Evolutionary conservation across 805 yeast genomes (phyloP).

Genomic region (Metschnikowia hibisci): DNA sequence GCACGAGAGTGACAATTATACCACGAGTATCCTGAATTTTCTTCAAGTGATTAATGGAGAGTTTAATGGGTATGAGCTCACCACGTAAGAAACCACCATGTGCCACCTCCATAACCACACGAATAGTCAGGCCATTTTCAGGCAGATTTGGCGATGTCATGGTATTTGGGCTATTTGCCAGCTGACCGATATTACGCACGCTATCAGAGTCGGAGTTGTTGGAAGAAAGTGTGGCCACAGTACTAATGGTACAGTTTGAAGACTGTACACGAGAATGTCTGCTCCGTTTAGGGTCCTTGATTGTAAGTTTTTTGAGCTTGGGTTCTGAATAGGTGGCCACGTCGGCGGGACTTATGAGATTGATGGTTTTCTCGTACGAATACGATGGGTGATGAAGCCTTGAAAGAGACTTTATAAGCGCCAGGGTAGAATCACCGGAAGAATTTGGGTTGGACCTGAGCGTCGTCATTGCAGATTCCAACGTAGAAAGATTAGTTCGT

Average conservation of each 20-base stretch:
- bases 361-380: slow-evolving; percentile 54
- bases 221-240: slow-evolving; percentile 29
- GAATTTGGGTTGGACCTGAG: background rate
- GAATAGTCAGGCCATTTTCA: slow-evolving; percentile 25
- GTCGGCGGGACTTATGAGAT: slow-evolving; percentile 70
- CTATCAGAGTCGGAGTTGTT: slow-evolving; percentile 27
- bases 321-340: slow-evolving; percentile 63
- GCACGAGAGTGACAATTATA: slow-evolving; percentile 69
- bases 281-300: slow-evolving; percentile 47
- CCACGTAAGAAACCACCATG: slow-evolving; percentile 75
- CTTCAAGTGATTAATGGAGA: slow-evolving; percentile 65
- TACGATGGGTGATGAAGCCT: slow-evolving; percentile 27
- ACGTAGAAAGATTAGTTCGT: slow-evolving; percentile 42
- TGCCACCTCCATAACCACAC: slow-evolving; percentile 38
- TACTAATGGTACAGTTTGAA: slow-evolving; percentile 31
- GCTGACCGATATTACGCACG: background rate
- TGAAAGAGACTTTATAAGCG: slow-evolving; percentile 16
- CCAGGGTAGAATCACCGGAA: slow-evolving; percentile 1
- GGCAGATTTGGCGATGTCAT: slow-evolving; percentile 1
- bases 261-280: slow-evolving; percentile 35
- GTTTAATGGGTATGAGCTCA: slow-evolving; percentile 69
- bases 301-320: slow-evolving; percentile 59
- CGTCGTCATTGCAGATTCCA: slow-evolving; percentile 11
- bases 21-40: slow-evolving; percentile 68
- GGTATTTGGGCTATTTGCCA: background rate